phyloP scores from a whole-genome alignment of 2,329 filamentous ascomycete species.

The Stachybotrys chlorohalonatus region DNA sequence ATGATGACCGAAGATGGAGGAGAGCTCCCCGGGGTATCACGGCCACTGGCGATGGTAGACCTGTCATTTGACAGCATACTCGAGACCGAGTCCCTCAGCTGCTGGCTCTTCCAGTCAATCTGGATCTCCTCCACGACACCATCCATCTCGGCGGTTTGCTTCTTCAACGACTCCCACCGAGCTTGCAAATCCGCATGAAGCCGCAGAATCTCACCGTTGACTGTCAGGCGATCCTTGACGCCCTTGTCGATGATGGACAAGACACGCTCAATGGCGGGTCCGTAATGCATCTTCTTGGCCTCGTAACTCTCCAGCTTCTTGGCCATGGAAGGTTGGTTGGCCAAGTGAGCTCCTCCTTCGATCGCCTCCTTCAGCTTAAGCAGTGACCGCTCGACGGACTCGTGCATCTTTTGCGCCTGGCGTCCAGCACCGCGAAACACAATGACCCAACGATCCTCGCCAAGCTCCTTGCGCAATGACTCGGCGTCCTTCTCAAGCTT shows the following conservation, averaged over 20 bases:
- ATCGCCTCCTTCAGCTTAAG: slow-evolving; percentile 72
- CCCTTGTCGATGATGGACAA: slow-evolving; percentile 90
- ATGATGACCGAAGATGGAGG: slow-evolving; percentile 54
- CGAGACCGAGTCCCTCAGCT: slow-evolving; percentile 84
- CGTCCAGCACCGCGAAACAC: slow-evolving; percentile 89
- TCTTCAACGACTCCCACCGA: slow-evolving; percentile 70
- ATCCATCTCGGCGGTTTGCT: slow-evolving; percentile 71
- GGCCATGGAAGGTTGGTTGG: slow-evolving; percentile 57
- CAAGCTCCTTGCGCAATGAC: slow-evolving; percentile 77
- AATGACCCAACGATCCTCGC: slow-evolving; percentile 91
- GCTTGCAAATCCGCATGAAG: slow-evolving; percentile 77
- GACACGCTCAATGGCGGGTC: slow-evolving; percentile 85
- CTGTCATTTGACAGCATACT: slow-evolving; percentile 81
- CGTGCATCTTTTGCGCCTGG: slow-evolving; percentile 93
- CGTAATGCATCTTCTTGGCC: slow-evolving; percentile 89
- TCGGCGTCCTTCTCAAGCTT: slow-evolving; percentile 87
- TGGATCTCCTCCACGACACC: slow-evolving; percentile 64
- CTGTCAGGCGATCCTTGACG: slow-evolving; percentile 88
- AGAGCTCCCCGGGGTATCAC: slow-evolving; percentile 63
- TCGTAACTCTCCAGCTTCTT: slow-evolving; percentile 93
- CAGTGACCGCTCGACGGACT: slow-evolving; percentile 84
- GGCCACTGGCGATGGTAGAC: slow-evolving; percentile 58
- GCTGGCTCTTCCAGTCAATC: slow-evolving; percentile 53
- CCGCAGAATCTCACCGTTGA: slow-evolving; percentile 89
- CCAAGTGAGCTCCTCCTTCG: slow-evolving; percentile 64